Percentiles rank a stretch among this genome's conserved stretches.
Conservation (phyloP, 805 yeast species). For the Ogataea ganodermae region DNA sequence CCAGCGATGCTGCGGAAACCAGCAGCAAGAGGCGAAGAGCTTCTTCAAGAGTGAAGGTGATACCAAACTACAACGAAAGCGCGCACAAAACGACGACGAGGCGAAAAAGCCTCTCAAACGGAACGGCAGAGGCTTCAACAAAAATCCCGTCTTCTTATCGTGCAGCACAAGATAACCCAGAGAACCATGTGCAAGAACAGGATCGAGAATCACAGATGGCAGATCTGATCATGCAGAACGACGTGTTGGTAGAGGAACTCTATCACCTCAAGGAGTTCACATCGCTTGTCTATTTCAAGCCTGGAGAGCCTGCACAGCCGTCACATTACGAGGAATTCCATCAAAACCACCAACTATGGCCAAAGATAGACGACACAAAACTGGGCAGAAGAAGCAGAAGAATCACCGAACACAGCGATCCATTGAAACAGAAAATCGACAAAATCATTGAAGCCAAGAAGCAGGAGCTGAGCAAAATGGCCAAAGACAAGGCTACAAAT, state of each 20-base stretch:
- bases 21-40: constrained; percentile 19
- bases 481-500: background rate
- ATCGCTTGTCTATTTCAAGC: constrained; percentile 64
- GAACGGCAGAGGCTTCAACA: background rate
- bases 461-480: background rate
- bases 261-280: constrained; percentile 64
- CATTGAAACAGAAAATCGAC: constrained; percentile 28
- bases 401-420: constrained; percentile 26
- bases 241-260: constrained; percentile 55
- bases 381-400: constrained; percentile 32
- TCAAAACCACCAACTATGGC: constrained; percentile 42
- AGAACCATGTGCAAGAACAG: background rate
- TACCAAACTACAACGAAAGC: constrained; percentile 16
- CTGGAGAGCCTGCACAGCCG: constrained; percentile 42
- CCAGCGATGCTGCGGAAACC: background rate
- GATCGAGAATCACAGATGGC: constrained; percentile 39
- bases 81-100: constrained; percentile 5
- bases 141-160: constrained; percentile 11
- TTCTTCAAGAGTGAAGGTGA: constrained; percentile 14
- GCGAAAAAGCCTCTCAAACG: background rate
- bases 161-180: background rate
- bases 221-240: constrained; percentile 47
- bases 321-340: constrained; percentile 36
- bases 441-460: constrained; percentile 10
- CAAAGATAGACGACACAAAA: constrained; percentile 25